Conservation (phyloP, 2,329 filamentous ascomycete genomes). For the Scytalidium lignicola region DNA sequence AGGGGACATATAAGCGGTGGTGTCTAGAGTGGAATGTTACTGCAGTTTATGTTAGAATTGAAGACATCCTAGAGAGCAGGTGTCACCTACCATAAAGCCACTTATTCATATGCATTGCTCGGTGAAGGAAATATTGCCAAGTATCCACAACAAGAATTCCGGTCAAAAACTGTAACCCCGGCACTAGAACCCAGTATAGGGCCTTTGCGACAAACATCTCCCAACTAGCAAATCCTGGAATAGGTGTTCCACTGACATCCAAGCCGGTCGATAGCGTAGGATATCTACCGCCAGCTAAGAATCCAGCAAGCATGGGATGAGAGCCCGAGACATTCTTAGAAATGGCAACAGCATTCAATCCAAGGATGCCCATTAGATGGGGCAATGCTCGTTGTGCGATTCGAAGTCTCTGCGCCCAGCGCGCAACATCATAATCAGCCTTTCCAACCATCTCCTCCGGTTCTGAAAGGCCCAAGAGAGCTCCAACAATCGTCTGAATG, state of each 20-base stretch:
- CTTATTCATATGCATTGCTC: constrained; percentile 94
- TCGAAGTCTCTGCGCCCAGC: constrained; percentile 82
- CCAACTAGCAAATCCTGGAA: constrained; percentile 77
- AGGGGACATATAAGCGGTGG: constrained; percentile 94
- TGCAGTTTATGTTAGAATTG: constrained; percentile 32
- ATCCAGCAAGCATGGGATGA: constrained; percentile 70
- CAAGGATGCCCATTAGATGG: constrained; percentile 61
- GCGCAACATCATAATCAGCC: constrained; percentile 79
- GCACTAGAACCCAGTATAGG: constrained; percentile 76
- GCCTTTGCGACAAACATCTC: constrained; percentile 69
- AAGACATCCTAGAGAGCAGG: not conserved
- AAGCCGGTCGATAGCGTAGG: constrained; percentile 61
- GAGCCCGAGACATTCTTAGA: constrained; percentile 69
- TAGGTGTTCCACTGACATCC: constrained; percentile 44
- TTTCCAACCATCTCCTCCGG: constrained; percentile 68
- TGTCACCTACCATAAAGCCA: constrained; percentile 81
- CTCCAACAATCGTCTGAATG: constrained; percentile 73
- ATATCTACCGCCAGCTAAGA: constrained; percentile 75
- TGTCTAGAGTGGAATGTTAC: constrained; percentile 90
- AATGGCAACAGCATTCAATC: constrained; percentile 69
- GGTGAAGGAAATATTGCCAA: constrained; percentile 98
- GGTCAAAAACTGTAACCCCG: constrained; percentile 68
- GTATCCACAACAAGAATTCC: constrained; percentile 80
- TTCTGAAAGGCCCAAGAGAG: constrained; percentile 66
- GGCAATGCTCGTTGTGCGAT: constrained; percentile 76